Evolutionary conservation across 768 basidiomycete genomes (phyloP), one percentile per base, ranked within the genome.

Genomic region (Boletus sensibilis): DNA sequence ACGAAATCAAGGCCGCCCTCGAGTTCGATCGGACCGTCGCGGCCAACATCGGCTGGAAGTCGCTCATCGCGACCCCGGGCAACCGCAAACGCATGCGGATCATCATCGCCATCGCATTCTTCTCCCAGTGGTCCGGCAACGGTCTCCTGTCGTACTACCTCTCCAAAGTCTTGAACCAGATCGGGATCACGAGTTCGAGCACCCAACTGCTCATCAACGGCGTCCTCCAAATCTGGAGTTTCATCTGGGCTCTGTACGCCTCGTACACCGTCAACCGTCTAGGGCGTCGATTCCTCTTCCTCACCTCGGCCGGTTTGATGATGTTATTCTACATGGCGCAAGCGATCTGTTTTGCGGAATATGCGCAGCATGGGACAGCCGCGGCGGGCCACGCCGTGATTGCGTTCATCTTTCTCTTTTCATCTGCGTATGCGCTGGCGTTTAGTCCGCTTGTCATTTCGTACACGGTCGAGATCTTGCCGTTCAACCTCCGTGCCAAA

Each of bases 1-100:
- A 87, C 53, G 90, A 92, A 72, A 93, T 93, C 76, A 90, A 84
- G 75, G 80, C 86, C n/a, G 85, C 87, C 27, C 81, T 92, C 50
- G 81, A 85, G 3, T 79, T 87, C 41, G 92, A 93, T 59, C 78
- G 79, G 39, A 76, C 66, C 10, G 84, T 83, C 46, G 78, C 79
- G 18, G 69, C 79, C 42, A 84, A 82, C 62, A 72, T 88, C 44
- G 84, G 84, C 56, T 92, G 85, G 85, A 83, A 79, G 58, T 77
- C 86, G 4, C 80, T 93, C 57, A 74, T 90, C 67, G 64, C 75
- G 11, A 90, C 84, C 0, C 78, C 79, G 5, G 89, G 88, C 3
- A 92, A 91, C 67, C 74, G 82, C 33, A 83, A 79, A 62, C 79
- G 90, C 5, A 83, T 90, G 82, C 72, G 78, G 45, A 78, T 90